Conservation (phyloP, 768 basidiomycete genomes). For the Chalciporus sphaerocephalus region DNA sequence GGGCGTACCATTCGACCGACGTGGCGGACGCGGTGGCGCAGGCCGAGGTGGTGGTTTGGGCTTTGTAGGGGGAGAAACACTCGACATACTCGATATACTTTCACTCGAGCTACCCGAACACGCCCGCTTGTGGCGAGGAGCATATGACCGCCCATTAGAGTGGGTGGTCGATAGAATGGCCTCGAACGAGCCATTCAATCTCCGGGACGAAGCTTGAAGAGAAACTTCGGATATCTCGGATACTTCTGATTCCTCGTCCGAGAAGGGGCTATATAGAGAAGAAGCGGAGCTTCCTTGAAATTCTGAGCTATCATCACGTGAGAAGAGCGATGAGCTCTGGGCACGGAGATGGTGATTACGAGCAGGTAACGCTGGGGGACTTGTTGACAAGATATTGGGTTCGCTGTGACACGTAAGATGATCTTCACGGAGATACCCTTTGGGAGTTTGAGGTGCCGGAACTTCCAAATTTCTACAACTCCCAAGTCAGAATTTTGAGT, state of each 20-base stretch:
- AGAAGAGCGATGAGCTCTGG: slow-evolving; percentile 15
- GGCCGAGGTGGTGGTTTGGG: slow-evolving; percentile 24
- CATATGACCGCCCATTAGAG: background rate
- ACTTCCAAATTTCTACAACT: slow-evolving; percentile 21
- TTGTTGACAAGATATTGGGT: slow-evolving; percentile 22
- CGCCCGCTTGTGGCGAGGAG: slow-evolving; percentile 5
- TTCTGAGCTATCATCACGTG: slow-evolving; percentile 21
- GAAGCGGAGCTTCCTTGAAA: slow-evolving; percentile 17
- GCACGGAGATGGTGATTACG: slow-evolving; percentile 21
- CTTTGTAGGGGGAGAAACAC: slow-evolving; percentile 10
- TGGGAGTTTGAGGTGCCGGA: slow-evolving; percentile 34
- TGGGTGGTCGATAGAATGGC: background rate
- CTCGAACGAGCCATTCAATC: slow-evolving; percentile 4
- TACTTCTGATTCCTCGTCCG: slow-evolving; percentile 27
- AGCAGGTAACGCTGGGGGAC: slow-evolving; percentile 16
- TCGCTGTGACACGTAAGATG: slow-evolving; percentile 19
- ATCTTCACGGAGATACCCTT: slow-evolving; percentile 10
- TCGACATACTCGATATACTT: slow-evolving; percentile 11
- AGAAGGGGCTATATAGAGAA: slow-evolving; percentile 28
- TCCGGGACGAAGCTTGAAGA: slow-evolving; percentile 9
- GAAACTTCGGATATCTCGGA: slow-evolving; percentile 22
- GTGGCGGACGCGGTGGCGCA: slow-evolving; percentile 21
- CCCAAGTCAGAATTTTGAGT: too few species aligned
- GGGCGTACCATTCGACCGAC: slow-evolving; percentile 7
- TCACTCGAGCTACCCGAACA: slow-evolving; percentile 25